Conservation (phyloP, 257 asterid genomes). For the Jasminum sambac region DNA sequence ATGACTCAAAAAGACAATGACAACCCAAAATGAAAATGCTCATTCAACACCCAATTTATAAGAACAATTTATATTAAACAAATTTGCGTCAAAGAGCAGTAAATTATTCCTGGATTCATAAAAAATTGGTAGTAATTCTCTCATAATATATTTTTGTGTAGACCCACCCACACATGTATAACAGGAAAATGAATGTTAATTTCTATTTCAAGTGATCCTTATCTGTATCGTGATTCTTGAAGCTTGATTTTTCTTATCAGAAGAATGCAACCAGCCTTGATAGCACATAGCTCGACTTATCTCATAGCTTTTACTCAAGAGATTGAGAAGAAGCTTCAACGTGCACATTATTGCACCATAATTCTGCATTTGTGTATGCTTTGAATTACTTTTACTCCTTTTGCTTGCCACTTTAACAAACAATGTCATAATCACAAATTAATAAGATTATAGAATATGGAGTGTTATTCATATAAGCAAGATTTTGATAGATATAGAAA, state of each 20-base stretch:
- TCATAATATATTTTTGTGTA: too few relatives aligned
- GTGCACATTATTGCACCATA: slow-evolving; percentile 43
- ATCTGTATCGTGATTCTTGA: neutral
- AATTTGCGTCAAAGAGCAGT: too few relatives aligned
- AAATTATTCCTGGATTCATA: too few relatives aligned
- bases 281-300: slow-evolving; percentile 71
- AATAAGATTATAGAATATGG: neutral
- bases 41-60: too few relatives aligned
- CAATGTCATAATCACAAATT: neutral
- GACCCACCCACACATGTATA: too few relatives aligned
- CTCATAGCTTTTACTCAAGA: slow-evolving; percentile 77
- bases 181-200: neutral
- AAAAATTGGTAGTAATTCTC: too few relatives aligned
- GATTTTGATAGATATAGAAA: neutral
- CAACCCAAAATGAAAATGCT: too few relatives aligned
- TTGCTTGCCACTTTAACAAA: neutral
- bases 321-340: slow-evolving; percentile 92
- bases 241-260: neutral
- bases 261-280: slow-evolving; percentile 56
- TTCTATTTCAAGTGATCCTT: neutral
- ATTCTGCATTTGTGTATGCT: neutral
- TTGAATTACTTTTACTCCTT: too few relatives aligned
- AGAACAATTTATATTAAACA: too few relatives aligned
- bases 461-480: neutral
- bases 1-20: too few relatives aligned